phyloP scores from a whole-genome alignment of 495 filamentous ascomycete species.

The Aspergillus bridgeri region DNA sequence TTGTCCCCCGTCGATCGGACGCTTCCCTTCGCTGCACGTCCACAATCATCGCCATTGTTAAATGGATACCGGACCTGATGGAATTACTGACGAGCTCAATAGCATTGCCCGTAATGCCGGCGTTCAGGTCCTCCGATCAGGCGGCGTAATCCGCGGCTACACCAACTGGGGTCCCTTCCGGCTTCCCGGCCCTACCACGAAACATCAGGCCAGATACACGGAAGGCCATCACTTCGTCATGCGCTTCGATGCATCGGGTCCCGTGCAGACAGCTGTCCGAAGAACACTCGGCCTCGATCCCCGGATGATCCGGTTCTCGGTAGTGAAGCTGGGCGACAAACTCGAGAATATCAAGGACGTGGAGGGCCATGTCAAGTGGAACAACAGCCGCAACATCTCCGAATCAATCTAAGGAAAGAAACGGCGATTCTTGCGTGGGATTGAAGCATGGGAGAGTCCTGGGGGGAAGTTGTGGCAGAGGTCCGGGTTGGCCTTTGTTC shows the following conservation, averaged over 20 bases:
- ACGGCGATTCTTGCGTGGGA: neutral
- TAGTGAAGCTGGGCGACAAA: constrained; percentile 82
- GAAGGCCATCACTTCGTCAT: constrained; percentile 95
- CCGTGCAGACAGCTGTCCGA: constrained; percentile 67
- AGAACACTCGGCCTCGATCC: constrained; percentile 82
- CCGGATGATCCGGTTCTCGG: constrained; percentile 78
- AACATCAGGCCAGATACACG: constrained; percentile 75
- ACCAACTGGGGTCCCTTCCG: constrained; percentile 92
- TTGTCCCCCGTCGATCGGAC: neutral
- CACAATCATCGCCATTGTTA: neutral
- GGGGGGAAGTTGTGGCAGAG: too few species aligned
- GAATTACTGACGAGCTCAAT: constrained; percentile 12
- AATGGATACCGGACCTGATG: neutral
- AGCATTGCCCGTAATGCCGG: constrained; percentile 86
- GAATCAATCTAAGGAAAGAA: constrained; percentile 23
- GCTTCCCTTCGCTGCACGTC: constrained; percentile 2
- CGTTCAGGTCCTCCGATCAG: constrained; percentile 72
- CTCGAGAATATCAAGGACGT: constrained; percentile 64
- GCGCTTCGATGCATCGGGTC: constrained; percentile 78
- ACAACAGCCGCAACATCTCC: constrained; percentile 30
- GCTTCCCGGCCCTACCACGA: constrained; percentile 69
- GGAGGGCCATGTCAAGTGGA: constrained; percentile 60
- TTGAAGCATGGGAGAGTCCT: neutral
- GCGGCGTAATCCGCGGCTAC: constrained; percentile 87
- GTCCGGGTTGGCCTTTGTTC: constrained; percentile 17